phyloP scores from a whole-genome alignment of 2,329 filamentous ascomycete genomes.

The Fusarium armeniacum region DNA sequence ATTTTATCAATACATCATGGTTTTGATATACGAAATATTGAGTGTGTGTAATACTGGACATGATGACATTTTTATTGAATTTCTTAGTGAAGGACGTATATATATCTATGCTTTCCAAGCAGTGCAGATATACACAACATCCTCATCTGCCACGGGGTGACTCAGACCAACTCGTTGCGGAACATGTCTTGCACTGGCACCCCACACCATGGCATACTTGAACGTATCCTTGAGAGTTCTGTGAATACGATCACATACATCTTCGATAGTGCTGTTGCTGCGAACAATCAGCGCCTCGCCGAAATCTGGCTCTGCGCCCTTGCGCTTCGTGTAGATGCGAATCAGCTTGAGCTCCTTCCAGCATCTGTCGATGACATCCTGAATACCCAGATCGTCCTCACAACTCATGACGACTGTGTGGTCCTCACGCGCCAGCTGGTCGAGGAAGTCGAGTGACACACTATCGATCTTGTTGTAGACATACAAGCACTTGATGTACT shows the following conservation, averaged over 20 bases:
- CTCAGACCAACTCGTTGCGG: constrained; percentile 91
- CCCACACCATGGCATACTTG: constrained; percentile 99
- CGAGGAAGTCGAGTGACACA: constrained; percentile 92
- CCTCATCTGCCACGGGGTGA: constrained; percentile 81
- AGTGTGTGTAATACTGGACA: background rate
- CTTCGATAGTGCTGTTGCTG: constrained; percentile 88
- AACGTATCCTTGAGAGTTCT: constrained; percentile 96
- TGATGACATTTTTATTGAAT: constrained; percentile 22
- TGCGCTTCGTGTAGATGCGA: constrained; percentile 95
- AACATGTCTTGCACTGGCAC: constrained; percentile 92
- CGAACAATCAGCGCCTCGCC: constrained; percentile 93
- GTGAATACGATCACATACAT: constrained; percentile 97
- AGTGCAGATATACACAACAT: constrained; percentile 77
- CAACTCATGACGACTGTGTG: constrained; percentile 98
- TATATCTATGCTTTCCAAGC: constrained; percentile 69
- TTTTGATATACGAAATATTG: background rate
- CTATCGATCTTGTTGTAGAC: constrained; percentile 99
- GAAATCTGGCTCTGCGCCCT: constrained; percentile 91
- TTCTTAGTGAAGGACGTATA: background rate
- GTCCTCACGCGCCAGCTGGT: constrained; percentile 91
- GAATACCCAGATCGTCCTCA: constrained; percentile 92
- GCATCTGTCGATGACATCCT: constrained; percentile 93
- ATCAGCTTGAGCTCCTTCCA: constrained; percentile 95
- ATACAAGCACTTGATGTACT: constrained; percentile 95
- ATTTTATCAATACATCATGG: constrained; percentile 41